Evolutionary conservation across 108 stramenopile genomes (phyloP), one percentile per base, ranked within the genome.

Genomic region (Asterionellopsis glacialis): DNA sequence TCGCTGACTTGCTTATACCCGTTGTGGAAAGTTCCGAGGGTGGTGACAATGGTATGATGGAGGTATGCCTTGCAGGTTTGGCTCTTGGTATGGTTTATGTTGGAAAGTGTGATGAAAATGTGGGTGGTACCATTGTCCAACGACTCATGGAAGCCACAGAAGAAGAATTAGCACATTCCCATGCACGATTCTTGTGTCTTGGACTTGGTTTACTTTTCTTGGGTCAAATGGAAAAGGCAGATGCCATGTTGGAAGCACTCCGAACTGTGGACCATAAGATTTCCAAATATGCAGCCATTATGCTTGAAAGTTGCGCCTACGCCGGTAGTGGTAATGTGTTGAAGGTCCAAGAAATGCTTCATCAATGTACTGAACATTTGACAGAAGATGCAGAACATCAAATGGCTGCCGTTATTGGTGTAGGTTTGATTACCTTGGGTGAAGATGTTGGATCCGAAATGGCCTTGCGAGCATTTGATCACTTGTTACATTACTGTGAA

Each of bases 401-500:
- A 64, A 88, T 91, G 79, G 95, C 87, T 26, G 96, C 98, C 18
- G 96, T 95, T 28, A 55, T 97, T 57, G 97, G 98, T 53, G 90
- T 99, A 63, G 96, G 91, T 13, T 66, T 99, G 21, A 97, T 98
- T 50, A 91, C 98, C 12, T 85, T 98, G 82, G 98, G 98, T 18
- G 99, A 99, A 70, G 95, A 91, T 42, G 86, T 98, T n/a, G 97
- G 98, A 13, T 62, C 90, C 18, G 97, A 98, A 76, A 99, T 99
- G 99, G 88, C 93, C 0, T 76, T 97, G 38, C 85, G 99, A 59
- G 77, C 95, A 23, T 98, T 95, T 57, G 98, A 99, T 44, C 99
- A 99, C 74, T 80, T 99, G 65, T 90, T 99, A 42, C 99, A 99
- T 67, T 99, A 98, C 67, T 97, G 97, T 42, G 98, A 98, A 67